Evolutionary conservation across 2,329 filamentous ascomycete genomes (phyloP).

Genomic region (Sphaerulina vaccinii): DNA sequence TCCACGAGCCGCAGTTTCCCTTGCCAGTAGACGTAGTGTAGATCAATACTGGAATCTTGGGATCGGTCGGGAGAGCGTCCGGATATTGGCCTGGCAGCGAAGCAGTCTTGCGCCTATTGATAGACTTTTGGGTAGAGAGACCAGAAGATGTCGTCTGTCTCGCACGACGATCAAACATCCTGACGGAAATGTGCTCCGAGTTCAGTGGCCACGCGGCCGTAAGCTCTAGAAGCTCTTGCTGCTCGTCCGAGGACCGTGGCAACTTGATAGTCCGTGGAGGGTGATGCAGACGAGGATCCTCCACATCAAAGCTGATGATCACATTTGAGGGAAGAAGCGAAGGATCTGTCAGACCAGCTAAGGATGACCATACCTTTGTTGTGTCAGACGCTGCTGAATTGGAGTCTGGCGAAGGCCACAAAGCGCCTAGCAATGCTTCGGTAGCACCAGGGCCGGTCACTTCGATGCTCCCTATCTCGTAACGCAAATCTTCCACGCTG

Average conservation of each 20-base stretch:
- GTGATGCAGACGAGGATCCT: slow-evolving; percentile 77
- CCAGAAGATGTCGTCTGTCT: slow-evolving; percentile 65
- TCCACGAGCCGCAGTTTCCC: slow-evolving; percentile 67
- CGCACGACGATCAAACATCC: slow-evolving; percentile 66
- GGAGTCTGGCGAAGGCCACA: slow-evolving; percentile 51
- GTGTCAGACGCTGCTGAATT: slow-evolving; percentile 43
- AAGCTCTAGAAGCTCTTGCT: slow-evolving; percentile 54
- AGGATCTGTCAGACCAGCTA: slow-evolving; percentile 64
- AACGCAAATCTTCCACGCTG: slow-evolving; percentile 66
- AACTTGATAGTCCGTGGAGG: slow-evolving; percentile 60
- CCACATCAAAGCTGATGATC: slow-evolving; percentile 68
- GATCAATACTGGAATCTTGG: slow-evolving; percentile 73
- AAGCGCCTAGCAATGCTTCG: slow-evolving; percentile 69
- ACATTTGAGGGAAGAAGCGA: slow-evolving; percentile 67
- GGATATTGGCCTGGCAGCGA: slow-evolving; percentile 64
- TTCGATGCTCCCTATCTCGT: slow-evolving; percentile 71
- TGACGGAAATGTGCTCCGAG: slow-evolving; percentile 37
- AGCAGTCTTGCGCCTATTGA: slow-evolving; percentile 72
- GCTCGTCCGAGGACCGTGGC: slow-evolving; percentile 26
- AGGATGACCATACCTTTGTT: slow-evolving; percentile 48
- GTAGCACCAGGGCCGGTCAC: slow-evolving; percentile 72
- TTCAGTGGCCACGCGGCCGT: slow-evolving; percentile 70
- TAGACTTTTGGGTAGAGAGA: slow-evolving; percentile 71
- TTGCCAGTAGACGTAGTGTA: slow-evolving; percentile 47
- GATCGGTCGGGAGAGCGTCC: slow-evolving; percentile 60